A percentile compares a stretch with the other conserved stretches of the same genome.
Conservation (phyloP, 2,329 filamentous ascomycete genomes). For the Aspergillus persii region DNA sequence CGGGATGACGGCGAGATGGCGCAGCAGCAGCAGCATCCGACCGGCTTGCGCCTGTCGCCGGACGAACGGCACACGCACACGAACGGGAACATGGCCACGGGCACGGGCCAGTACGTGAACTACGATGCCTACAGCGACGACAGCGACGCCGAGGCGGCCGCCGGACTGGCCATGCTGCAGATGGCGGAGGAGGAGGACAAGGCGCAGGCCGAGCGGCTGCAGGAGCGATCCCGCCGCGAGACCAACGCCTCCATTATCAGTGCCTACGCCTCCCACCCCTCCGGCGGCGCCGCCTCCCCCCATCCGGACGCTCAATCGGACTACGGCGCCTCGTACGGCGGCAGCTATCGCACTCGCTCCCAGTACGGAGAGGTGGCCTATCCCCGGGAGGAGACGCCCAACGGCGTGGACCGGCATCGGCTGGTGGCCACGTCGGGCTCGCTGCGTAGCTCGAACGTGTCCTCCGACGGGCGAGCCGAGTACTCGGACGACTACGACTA, state of each 20-base stretch:
- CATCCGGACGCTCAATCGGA: conserved; percentile 57
- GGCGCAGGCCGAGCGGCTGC: conserved; percentile 43
- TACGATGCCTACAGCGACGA: conserved; percentile 63
- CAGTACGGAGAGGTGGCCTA: conserved; percentile 54
- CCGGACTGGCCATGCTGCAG: conserved; percentile 78
- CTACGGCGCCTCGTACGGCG: conserved; percentile 72
- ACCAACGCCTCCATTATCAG: conserved; percentile 52
- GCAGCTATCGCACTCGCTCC: conserved; percentile 64
- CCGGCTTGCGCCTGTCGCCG: conserved; percentile 34
- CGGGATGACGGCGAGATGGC: conserved; percentile 11
- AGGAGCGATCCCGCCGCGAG: conserved; percentile 58
- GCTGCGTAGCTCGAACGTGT: conserved; percentile 27
- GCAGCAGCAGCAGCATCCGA: conserved; percentile 4
- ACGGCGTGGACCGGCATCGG: conserved; percentile 15
- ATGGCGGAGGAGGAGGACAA: conserved; percentile 78
- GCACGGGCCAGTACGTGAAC: conserved; percentile 44
- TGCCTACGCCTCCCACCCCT: conserved; percentile 42
- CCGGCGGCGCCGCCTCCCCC: conserved; percentile 24
- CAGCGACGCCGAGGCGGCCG: conserved; percentile 83
- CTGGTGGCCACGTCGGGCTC: conserved; percentile 25
- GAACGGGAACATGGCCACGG: conserved; percentile 49
- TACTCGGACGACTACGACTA: conserved; percentile 36
- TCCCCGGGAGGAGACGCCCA: conserved; percentile 11
- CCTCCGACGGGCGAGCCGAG: conserved; percentile 25
- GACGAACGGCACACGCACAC: conserved; percentile 47